Evolutionary conservation across 2,329 filamentous ascomycete genomes (phyloP), one percentile per base, ranked within the genome.

Genomic region (Fusarium sp.): DNA sequence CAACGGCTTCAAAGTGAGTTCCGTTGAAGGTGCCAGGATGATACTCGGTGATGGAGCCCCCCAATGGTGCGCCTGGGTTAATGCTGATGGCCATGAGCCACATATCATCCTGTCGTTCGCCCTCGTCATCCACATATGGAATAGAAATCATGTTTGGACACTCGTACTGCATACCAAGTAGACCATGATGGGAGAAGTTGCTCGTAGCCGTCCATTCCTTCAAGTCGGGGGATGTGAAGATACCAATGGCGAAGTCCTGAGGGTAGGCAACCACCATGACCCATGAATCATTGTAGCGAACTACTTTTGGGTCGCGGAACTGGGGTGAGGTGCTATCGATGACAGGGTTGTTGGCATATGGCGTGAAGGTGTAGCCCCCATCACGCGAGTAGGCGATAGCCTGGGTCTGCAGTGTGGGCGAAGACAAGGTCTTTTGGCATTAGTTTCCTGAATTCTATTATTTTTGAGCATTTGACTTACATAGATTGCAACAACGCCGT

Each of bases 271-370:
- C 68, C 0, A 84, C 82, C 83, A 88, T 87, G 39, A 88, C 84
- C 89, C 89, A 91, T 19, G 81, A 78, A 42, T 84, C 73, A 3
- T 82, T 78, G 65, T 89, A 85, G 81, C 87, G 87, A 44, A 89
- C 81, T 3, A 91, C 88, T 71, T 91, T 89, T 2, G 90, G 89
- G 66, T 92, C 89, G 24, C 89, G 86, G 79, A 91, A 91, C 65
- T 89, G 84, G 7, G 77, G 81, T 19, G 84, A 82, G 59, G 81
- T 81, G 73, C 84, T 84, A 65, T 82, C 76, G 43, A 92, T 85
- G 17, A 91, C 86, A 2, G 89, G 89, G 63, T 92, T 92, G 6
- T 76, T 75, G 2, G 80, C 79, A 63, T 91, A 92, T 40, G 86
- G 85, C 45, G 81, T 83, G 68, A 91, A 91, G 0, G 84, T 87